Evolutionary conservation across 1,284 basidiomycete genomes (phyloP).

Genomic region (Lignosus rhinocerotis): DNA sequence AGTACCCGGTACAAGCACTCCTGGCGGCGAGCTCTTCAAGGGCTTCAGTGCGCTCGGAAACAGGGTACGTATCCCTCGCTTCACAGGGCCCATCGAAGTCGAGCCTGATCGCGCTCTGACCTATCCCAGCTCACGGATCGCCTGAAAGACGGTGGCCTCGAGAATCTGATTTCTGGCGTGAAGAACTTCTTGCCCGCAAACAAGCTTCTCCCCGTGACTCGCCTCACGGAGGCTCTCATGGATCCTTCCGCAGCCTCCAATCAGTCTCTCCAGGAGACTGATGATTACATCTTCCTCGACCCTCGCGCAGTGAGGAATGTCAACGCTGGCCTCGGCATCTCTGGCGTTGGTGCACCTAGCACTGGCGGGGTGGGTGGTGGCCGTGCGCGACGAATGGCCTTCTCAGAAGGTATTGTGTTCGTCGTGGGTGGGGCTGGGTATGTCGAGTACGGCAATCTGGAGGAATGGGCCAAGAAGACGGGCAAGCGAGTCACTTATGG

Average conservation of each 20-base stretch:
- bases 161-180: conserved; percentile 96
- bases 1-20: conserved; percentile 64
- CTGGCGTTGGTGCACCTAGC: conserved; percentile 46
- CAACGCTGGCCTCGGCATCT: conserved; percentile 50
- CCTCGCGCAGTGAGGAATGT: conserved; percentile 74
- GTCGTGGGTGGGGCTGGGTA: conserved; percentile 97
- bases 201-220: conserved; percentile 91
- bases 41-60: conserved; percentile 94
- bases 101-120: not conserved
- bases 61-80: conserved; percentile 53
- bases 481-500: conserved; percentile 92
- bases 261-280: conserved; percentile 93
- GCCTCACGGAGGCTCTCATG: conserved; percentile 95
- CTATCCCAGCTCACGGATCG: conserved; percentile 78
- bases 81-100: not conserved
- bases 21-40: conserved; percentile 80
- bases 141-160: conserved; percentile 91
- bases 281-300: conserved; percentile 95
- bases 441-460: conserved; percentile 95
- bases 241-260: conserved; percentile 91
- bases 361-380: conserved; percentile 44
- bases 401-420: conserved; percentile 90
- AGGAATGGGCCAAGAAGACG: conserved; percentile 83
- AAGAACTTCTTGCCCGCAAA: conserved; percentile 97
- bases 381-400: conserved; percentile 73